Evolutionary conservation across 2,329 filamentous ascomycete species (phyloP), one percentile per base, ranked within the genome.

Genomic region (Epichloe typhina): DNA sequence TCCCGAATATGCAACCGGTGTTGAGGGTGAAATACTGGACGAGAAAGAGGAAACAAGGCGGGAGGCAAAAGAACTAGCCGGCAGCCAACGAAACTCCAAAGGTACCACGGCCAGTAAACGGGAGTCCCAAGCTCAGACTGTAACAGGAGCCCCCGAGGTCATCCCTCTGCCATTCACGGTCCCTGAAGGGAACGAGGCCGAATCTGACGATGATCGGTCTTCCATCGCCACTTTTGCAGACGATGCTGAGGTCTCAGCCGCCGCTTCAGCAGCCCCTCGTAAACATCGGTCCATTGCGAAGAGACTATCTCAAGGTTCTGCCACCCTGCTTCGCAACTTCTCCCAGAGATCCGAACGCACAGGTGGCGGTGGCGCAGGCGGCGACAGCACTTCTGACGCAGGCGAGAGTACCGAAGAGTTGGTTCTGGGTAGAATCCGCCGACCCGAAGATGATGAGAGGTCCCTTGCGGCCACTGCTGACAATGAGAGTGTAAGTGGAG

Each of bases 151-250:
- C 13, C 67, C 75, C 31, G 66, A 73, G 7, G 69, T 87, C 37
- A 68, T 85, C 1, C 81, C 84, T 15, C 68, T 87, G 1, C 84
- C 84, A 0, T 86, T 87, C 64, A 74, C 63, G 9, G 69, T 86
- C 1, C 80, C 80, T 0, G 64, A 65, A 19, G 66, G 70, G 12
- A 66, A 71, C 2, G 67, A 72, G 4, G 62, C 67, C 23, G 39
- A 54, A 12, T 60, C 62, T 2, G 69, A 76, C 5, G 72, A 73
- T 15, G 73, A 76, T 19, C 68, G 74, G 31, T 88, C 83, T 2
- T 86, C 86, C 2, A 72, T 86, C 19, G 86, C 83, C 3, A 85
- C 85, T 0, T 75, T 84, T 58, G 82, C 83, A 15, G 82, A 84
- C 51, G 74, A 82, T 31, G 73, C 74, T 11, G 73, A 74, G n/a